Base-by-base conservation (phyloP, 2,329 filamentous ascomycete species). In the Apiospora malaysiana region DNA sequence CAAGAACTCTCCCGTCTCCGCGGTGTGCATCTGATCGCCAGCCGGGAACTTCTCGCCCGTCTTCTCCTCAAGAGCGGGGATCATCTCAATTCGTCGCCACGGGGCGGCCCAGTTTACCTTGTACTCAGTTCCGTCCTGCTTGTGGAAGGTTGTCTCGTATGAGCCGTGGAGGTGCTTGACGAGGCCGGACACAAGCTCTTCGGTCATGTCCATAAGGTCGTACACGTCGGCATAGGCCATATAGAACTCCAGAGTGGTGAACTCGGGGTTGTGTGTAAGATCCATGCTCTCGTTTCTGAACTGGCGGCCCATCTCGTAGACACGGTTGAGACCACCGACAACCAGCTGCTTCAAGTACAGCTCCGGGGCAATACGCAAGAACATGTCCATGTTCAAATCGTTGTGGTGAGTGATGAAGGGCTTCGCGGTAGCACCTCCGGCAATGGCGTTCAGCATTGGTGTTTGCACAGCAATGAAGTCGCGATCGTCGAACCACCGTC, bases 191-290 rank as follows among this genome's bases (percentile, higher is more conserved):
- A 99, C 92, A 42, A 99, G 91, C 80, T 98, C 95, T 83, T 99
- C 96, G 1, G 96, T 98, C 78, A 94, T 88, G 72, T 93, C 85
- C 92, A 97, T 94, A 72, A 98, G 86, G 79, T 98, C 96, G 82
- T 97, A 93, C 76, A 97, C 90, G 82, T 97, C 94, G 70, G 92
- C 93, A 76, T 94, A 98, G 4, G 96, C 95, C 89, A 93, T 91
- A 84, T 99, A 99, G 85, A 98, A 98, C 83, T 99, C 96, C 82
- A 94, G 94, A 37, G 94, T 97, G 59, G 96, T 99, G 86, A 99
- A 99, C 81, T 99, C 96, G 49, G 93, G 96, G 86, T 98, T 99
- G 87, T 99, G 96, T 9, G 96, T 99, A 68, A 96, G 86, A 81
- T 97, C 94, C 74, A 94, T 92, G 72, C 93, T 93, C 82, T 97